Evolutionary conservation across 108 stramenopile species (phyloP), one percentile per base, ranked within the genome.

Genomic region (Mayamaea pseudoterrestris): DNA sequence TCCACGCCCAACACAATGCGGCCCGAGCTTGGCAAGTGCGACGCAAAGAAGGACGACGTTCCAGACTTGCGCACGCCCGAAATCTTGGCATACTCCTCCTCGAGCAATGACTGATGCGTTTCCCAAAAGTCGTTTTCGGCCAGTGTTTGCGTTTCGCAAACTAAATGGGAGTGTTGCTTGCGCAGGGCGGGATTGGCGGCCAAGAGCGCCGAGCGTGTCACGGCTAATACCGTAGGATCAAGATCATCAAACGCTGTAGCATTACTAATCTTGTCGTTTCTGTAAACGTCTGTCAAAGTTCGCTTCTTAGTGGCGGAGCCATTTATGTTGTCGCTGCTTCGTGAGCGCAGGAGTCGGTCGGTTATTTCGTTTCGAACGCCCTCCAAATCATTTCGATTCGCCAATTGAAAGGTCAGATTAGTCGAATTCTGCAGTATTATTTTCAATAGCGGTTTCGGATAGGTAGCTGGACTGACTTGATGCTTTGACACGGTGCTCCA

Each of bases 121-220:
- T 51, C 65, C 89, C 89, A 91, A 68, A 91, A 91, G 47, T 84
- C 83, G 29, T 86, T 76, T 61, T 91, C 89, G 13, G 60, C 44
- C 2, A 91, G 44, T 6, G 84, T 84, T 14, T 55, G 8, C 26
- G 72, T 71, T 44, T 86, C 79, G 27, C 55, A 50, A 1, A 86
- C 84, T 8, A 91, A 65, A 27, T 79, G 71, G 14, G 69, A 66
- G 53, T 91, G 84, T 39, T 91, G 89, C 11, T 74, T 43, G 2
- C 89, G 83, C 8, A 91, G 45, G n/a, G 70, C 66, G 1, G 82
- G 83, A 61, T 84, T 75, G 40, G 81, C 75, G 16, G 89, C 81
- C 32, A 91, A 66, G 28, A 91, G 65, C 27, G 80, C 66, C 9
- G 81, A 76, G 16, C 89, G 73, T 13, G 89, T 76, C 12, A 83